These are phyloP conservation scores for Eucommia ulmoides DNA, from an alignment of 257 asterid species.

Conservation along the genomic window DNA sequence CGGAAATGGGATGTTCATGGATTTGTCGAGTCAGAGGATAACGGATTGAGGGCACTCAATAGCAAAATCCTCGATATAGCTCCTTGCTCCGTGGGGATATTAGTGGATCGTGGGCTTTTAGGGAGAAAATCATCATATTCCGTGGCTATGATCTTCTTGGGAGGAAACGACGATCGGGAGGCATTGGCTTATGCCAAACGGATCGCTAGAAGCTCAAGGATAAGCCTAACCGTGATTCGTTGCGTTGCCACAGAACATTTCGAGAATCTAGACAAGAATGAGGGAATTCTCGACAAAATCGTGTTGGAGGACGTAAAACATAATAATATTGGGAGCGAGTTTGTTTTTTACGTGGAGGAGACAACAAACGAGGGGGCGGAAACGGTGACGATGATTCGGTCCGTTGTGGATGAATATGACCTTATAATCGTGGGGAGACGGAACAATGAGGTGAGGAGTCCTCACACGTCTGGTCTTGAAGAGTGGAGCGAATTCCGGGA, in stretches of 20 bases:
- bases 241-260: not conserved
- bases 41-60: conserved; percentile 12
- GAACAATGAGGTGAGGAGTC: conserved; percentile 3
- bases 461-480: conserved; percentile 12
- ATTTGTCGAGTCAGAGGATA: conserved; percentile 14
- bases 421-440: conserved; percentile 18
- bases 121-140: not conserved
- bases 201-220: conserved; percentile 10
- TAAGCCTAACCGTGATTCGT: conserved; percentile 6
- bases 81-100: conserved; percentile 20
- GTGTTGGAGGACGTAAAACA: conserved; percentile 11
- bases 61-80: conserved; percentile 12
- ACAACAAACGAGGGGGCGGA: conserved; percentile 6
- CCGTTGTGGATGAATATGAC: conserved; percentile 13
- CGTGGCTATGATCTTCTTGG: conserved; percentile 10
- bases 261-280: not conserved
- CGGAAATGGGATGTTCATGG: conserved; percentile 19
- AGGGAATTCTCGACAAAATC: conserved; percentile 3
- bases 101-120: conserved; percentile 15
- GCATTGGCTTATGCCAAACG: conserved; percentile 11
- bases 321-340: conserved; percentile 8
- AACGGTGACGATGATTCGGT: conserved; percentile 3
- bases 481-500: conserved; percentile 23
- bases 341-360: conserved; percentile 11
- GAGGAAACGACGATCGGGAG: too few species aligned